Evolutionary conservation across 2,329 filamentous ascomycete species (phyloP), one percentile per base, ranked within the genome.

Genomic region (Stagonosporopsis vannaccii): DNA sequence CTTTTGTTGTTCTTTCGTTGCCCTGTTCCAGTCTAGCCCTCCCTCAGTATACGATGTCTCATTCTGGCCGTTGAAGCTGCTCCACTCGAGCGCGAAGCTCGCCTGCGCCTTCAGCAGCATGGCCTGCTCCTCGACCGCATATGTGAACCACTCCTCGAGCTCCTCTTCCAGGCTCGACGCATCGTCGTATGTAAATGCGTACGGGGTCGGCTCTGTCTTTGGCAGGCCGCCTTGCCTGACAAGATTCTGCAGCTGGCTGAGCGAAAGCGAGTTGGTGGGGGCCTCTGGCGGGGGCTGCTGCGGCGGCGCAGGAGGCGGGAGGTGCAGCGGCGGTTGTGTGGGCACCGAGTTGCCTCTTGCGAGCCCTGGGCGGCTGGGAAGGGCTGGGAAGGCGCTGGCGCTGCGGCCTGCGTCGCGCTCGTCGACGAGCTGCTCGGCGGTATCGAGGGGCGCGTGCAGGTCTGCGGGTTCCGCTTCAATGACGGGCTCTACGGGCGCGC

Each of bases 111-210:
- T 85, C 49, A 90, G 84, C 44, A 97, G 81, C 68, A 93, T 88
- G 42, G 89, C 84, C 78, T 91, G 90, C 73, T 98, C 93, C 76
- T 90, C 90, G 60, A 92, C 88, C 66, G 90, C 90, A 77, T 98
- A 97, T 49, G 89, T 87, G 77, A 99, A 99, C 95, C 95, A 99
- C 78, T 99, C 95, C 73, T 98, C 92, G 43, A 99, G 83, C 80
- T 99, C 95, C 61, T 95, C 91, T 17, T 90, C 87, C 66, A 96
- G 89, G 0, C 75, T 78, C 17, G 81, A 78, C 7, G 80, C 77
- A 68, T 83, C 81, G 42, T 77, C 72, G 61, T 83, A 83, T 26
- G 74, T 85, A 73, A 97, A 99, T 58, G 95, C 92, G 80, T 99
- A 99, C 43, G 81, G 73, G 15, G 75, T 62, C 60, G 75, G 69